phyloP scores from a whole-genome alignment of 352 stramenopile species.

The Elongisporangium anandrum region DNA sequence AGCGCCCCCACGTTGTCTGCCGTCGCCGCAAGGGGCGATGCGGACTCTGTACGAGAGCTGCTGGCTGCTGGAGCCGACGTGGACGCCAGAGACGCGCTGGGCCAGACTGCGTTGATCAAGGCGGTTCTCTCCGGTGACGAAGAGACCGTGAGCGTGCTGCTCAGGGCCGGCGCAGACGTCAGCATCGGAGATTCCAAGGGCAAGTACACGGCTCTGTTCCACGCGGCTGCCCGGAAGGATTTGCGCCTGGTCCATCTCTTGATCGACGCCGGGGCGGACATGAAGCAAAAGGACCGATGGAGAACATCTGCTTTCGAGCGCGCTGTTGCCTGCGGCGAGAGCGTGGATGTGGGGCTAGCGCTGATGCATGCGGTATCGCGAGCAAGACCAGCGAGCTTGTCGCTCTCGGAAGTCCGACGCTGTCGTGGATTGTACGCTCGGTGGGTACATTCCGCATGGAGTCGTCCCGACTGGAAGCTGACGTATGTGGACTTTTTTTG shows the following conservation, averaged over 20 bases:
- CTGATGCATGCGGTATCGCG: not conserved
- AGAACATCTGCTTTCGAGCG: not conserved
- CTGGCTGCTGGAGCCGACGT: constrained; percentile 56
- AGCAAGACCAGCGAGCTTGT: too few species aligned
- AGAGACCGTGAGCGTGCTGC: constrained; percentile 56
- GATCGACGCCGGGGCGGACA: not conserved
- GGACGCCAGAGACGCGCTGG: constrained; percentile 34
- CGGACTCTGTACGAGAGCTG: constrained; percentile 57
- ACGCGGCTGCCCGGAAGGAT: not conserved
- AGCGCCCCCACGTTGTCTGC: not conserved
- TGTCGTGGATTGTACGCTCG: too few species aligned
- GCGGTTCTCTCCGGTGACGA: constrained; percentile 46
- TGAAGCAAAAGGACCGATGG: not conserved
- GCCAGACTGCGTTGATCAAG: constrained; percentile 56
- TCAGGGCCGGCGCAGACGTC: constrained; percentile 53
- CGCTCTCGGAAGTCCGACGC: too few species aligned
- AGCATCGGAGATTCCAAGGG: constrained; percentile 43
- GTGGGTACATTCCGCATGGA: too few species aligned
- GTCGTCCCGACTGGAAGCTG: too few species aligned
- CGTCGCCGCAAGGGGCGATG: constrained; percentile 12
- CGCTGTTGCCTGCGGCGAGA: not conserved
- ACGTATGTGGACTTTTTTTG: too few species aligned
- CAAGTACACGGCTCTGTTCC: constrained; percentile 34
- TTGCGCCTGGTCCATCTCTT: not conserved
- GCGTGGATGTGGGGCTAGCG: not conserved